A percentile compares a stretch with the other conserved stretches of the same genome.
phyloP scores from a whole-genome alignment of 768 basidiomycete species.

The Boletus subparvulus region DNA sequence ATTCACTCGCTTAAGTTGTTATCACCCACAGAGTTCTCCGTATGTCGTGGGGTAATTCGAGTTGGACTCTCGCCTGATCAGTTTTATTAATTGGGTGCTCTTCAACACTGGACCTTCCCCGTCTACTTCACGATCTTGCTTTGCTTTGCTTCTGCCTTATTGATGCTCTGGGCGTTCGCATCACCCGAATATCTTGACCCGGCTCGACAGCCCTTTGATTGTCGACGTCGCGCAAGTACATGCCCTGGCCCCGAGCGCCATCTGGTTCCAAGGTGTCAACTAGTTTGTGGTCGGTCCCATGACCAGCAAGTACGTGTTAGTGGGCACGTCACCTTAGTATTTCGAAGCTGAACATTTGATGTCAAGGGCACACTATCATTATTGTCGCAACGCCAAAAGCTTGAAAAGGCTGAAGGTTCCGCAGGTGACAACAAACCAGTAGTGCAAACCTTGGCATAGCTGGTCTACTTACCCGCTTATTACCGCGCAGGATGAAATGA shows the following conservation, averaged over 20 bases:
- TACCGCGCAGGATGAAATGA: conserved; percentile 17
- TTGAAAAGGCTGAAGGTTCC: conserved; percentile 66
- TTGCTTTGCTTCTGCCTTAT: conserved; percentile 49
- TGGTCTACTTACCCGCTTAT: conserved; percentile 14
- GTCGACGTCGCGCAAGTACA: conserved; percentile 69
- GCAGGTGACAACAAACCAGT: conserved; percentile 64
- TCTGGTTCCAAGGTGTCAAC: conserved; percentile 54
- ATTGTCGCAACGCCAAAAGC: conserved; percentile 71
- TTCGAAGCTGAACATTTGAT: not conserved
- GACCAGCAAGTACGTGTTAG: conserved; percentile 57
- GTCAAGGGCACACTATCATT: not conserved
- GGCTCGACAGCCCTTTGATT: conserved; percentile 45
- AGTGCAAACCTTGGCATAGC: conserved; percentile 25
- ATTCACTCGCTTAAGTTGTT: conserved; percentile 34
- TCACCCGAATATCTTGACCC: conserved; percentile 54
- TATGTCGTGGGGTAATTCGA: conserved; percentile 29
- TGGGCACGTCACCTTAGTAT: not conserved
- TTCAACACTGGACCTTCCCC: conserved; percentile 76
- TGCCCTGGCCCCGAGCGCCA: conserved; percentile 42
- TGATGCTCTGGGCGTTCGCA: conserved; percentile 56
- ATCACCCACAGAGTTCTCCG: conserved; percentile 62
- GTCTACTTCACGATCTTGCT: conserved; percentile 69
- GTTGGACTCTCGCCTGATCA: not conserved
- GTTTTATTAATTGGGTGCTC: conserved; percentile 51
- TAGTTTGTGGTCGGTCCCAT: conserved; percentile 69